Conservation (phyloP, 345 rosid genomes). For the Passiflora organensis region DNA sequence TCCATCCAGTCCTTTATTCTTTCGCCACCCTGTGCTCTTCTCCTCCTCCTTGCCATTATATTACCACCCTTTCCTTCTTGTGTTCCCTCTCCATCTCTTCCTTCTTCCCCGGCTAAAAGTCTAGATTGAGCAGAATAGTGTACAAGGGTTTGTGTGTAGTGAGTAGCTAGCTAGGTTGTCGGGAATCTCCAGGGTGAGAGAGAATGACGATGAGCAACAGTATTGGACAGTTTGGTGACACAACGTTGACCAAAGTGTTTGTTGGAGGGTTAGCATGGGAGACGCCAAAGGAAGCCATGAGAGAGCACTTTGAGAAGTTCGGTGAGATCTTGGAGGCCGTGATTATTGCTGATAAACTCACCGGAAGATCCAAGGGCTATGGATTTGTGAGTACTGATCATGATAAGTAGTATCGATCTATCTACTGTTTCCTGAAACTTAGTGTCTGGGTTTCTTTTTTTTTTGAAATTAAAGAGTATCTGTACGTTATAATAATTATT, state of each 20-base stretch:
- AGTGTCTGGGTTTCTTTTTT: no score
- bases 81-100: conserved; percentile 3
- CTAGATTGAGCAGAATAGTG: no score
- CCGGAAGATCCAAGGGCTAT: conserved; percentile 97
- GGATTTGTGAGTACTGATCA: conserved; percentile 57
- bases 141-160: no score
- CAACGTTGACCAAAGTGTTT: conserved; percentile 90
- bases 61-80: conserved; percentile 13
- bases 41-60: conserved; percentile 19
- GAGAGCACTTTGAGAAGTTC: conserved; percentile 80
- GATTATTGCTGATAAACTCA: conserved; percentile 79
- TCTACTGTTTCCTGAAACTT: background rate
- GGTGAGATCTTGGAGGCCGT: conserved; percentile 96
- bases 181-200: no score
- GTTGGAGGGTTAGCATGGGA: conserved; percentile 99
- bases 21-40: background rate
- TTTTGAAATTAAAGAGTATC: background rate
- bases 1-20: conserved; percentile 24
- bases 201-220: conserved; percentile 50
- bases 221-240: conserved; percentile 69
- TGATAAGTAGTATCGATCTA: no score
- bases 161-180: background rate
- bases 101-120: background rate
- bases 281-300: conserved; percentile 74
- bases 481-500: background rate